Percentiles rank a stretch among this genome's conserved stretches.
Conservation (phyloP, 306 rosid genomes). For the Sphenostylis stenocarpa region DNA sequence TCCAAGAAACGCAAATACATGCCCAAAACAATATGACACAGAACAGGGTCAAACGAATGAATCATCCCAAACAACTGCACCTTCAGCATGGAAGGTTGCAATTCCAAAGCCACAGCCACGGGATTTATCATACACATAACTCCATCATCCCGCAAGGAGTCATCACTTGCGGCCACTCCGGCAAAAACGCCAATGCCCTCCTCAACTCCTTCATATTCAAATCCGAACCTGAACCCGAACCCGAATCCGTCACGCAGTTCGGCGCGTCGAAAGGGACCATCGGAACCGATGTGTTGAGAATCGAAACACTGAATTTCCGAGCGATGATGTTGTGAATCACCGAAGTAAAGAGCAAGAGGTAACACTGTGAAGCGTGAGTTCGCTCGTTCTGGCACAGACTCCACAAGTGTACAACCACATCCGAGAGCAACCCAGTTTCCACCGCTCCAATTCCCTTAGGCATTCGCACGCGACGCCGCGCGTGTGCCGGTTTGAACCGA, state of each 20-base stretch:
- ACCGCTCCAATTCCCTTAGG: slow-evolving; percentile 73
- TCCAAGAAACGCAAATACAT: slow-evolving; percentile 71
- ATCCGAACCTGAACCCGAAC: slow-evolving; percentile 27
- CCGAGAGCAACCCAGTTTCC: slow-evolving; percentile 76
- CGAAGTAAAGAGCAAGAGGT: slow-evolving; percentile 65
- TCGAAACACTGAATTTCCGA: slow-evolving; percentile 52
- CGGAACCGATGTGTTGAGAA: slow-evolving; percentile 64
- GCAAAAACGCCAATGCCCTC: slow-evolving; percentile 80
- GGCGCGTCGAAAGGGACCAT: slow-evolving; percentile 73
- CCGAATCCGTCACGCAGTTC: slow-evolving; percentile 34
- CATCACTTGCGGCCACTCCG: slow-evolving; percentile 85
- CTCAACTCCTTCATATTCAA: slow-evolving; percentile 79
- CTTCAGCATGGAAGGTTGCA: slow-evolving; percentile 88
- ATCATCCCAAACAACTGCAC: slow-evolving; percentile 91
- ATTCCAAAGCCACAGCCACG: slow-evolving; percentile 71
- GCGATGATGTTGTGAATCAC: slow-evolving; percentile 63
- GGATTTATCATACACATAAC: slow-evolving; percentile 68
- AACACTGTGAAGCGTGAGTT: slow-evolving; percentile 83
- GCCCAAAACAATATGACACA: slow-evolving; percentile 78
- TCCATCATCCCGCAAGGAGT: slow-evolving; percentile 90
- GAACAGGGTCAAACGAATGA: slow-evolving; percentile 76
- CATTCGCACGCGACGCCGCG: slow-evolving; percentile 89
- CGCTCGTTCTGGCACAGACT: slow-evolving; percentile 85
- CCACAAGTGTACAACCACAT: slow-evolving; percentile 85
- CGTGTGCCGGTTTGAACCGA: slow-evolving; percentile 47